Evolutionary conservation across 2,329 filamentous ascomycete genomes (phyloP).

Genomic region (Xylariales sp.): DNA sequence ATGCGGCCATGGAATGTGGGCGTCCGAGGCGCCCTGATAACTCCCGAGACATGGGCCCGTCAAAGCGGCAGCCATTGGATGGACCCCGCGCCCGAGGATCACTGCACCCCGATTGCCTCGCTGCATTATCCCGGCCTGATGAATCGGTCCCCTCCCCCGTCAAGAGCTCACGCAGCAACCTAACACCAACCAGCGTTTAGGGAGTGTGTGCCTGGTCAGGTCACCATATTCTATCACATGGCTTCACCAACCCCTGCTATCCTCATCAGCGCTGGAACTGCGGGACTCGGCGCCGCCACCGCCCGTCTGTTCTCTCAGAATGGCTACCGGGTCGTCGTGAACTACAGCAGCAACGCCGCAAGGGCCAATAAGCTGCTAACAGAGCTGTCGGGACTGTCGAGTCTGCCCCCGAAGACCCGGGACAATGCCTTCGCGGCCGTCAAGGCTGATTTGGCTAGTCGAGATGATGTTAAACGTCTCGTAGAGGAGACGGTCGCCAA

Average conservation of each 20-base stretch:
- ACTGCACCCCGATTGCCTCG: not conserved
- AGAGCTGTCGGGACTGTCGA: constrained; percentile 47
- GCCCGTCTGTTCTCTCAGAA: constrained; percentile 62
- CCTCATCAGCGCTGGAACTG: constrained; percentile 47
- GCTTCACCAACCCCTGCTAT: constrained; percentile 26
- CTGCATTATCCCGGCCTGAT: too few species aligned
- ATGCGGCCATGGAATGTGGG: constrained; percentile 5
- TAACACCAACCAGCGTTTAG: too few species aligned
- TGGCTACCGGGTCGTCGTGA: constrained; percentile 67
- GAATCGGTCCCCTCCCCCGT: too few species aligned
- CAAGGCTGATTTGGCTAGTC: constrained; percentile 61
- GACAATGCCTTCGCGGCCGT: constrained; percentile 50
- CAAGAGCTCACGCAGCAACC: too few species aligned
- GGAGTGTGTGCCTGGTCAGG: too few species aligned
- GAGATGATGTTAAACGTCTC: constrained; percentile 52
- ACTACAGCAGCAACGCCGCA: constrained; percentile 60
- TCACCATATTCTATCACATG: too few species aligned
- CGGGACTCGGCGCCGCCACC: constrained; percentile 68
- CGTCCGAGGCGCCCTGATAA: too few species aligned
- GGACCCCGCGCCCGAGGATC: not conserved
- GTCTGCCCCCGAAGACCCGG: constrained; percentile 19
- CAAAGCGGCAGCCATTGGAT: constrained; percentile 2
- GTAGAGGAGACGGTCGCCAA: constrained; percentile 53
- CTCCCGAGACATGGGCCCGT: not conserved
- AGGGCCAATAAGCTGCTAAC: constrained; percentile 55